A percentile compares a stretch with the other conserved stretches of the same genome.
Evolutionary conservation across 129 eudicot genomes (phyloP).

Genomic region (Chrysanthemum lavandulifolium): DNA sequence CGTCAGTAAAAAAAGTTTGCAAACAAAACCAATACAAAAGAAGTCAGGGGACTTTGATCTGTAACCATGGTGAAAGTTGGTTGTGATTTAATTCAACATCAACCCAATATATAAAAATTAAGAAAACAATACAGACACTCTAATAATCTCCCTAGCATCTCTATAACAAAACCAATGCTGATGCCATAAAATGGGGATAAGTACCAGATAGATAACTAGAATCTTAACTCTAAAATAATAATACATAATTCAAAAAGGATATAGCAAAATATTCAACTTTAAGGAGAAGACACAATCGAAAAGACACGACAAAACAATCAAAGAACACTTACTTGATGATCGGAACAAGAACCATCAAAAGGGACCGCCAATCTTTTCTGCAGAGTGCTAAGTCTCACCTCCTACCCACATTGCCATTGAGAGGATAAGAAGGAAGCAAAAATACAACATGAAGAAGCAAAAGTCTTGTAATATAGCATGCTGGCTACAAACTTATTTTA

Average conservation of each 20-base stretch:
- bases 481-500: too few relatives aligned
- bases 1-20: too few relatives aligned
- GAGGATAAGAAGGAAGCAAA: conserved; percentile 1
- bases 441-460: too few relatives aligned
- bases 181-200: too few relatives aligned
- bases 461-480: background rate
- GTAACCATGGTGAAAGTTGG: too few relatives aligned
- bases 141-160: too few relatives aligned
- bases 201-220: background rate
- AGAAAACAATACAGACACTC: too few relatives aligned
- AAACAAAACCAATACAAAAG: too few relatives aligned
- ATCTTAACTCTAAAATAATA: background rate
- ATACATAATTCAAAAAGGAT: background rate
- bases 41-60: too few relatives aligned
- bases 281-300: background rate
- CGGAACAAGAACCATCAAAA: conserved; percentile 72
- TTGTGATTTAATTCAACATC: too few relatives aligned
- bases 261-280: background rate
- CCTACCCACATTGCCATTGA: conserved; percentile 37
- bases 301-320: background rate
- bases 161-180: too few relatives aligned
- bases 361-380: conserved; percentile 74
- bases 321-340: conserved; percentile 71
- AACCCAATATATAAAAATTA: too few relatives aligned
- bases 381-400: conserved; percentile 66